Base-by-base conservation (phyloP, 2,329 filamentous ascomycete species). In the Colletotrichum cordylinicola region DNA sequence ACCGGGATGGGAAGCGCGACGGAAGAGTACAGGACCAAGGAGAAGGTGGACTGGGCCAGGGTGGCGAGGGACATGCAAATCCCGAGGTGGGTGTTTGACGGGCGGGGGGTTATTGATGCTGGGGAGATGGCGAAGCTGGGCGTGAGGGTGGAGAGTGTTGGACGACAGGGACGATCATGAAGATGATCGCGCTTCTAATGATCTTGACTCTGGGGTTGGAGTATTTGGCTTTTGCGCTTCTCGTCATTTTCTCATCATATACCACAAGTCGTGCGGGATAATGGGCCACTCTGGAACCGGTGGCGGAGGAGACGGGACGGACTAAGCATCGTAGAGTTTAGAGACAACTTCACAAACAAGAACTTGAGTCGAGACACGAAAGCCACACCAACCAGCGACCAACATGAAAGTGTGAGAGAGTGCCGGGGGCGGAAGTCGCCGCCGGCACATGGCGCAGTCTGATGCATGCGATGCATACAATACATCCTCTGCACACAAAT, bases 31-130 rank as follows among this genome's bases (percentile, higher is more conserved):
- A 86, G 85, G 78, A 78, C 84, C 70, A 89, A 87, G 81, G 87
- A 88, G 81, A 84, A 82, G 48, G 80, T 91, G 21, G 87, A 91
- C 83, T 91, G 90, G 89, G 84, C 83, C 70, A 86, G 83, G 81
- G 88, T 91, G 58, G 84, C 88, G 60, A 81, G 84, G 68, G 81
- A 82, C 77, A 90, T 91, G 88, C 84, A 84, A 65, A 87, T 88
- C 82, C 89, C 90, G 13, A 87, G 86, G 72, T 90, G 88, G 88
- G 83, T 91, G 31, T 91, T 91, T 82, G 89, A 91, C 75, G 90
- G 90, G n/a, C 87, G 88, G 70, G 88, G 89, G 52, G 86, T 90
- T 35, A 86, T 91, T 62, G 87, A 91, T 78, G 85, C 84, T 21
- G 82, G 82, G 27, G 84, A 86, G 78, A 87, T 90, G 85, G 83